These are phyloP conservation scores for Colletotrichum tofieldiae DNA, from an alignment of 2,329 filamentous ascomycete species.

Conservation along the genomic window DNA sequence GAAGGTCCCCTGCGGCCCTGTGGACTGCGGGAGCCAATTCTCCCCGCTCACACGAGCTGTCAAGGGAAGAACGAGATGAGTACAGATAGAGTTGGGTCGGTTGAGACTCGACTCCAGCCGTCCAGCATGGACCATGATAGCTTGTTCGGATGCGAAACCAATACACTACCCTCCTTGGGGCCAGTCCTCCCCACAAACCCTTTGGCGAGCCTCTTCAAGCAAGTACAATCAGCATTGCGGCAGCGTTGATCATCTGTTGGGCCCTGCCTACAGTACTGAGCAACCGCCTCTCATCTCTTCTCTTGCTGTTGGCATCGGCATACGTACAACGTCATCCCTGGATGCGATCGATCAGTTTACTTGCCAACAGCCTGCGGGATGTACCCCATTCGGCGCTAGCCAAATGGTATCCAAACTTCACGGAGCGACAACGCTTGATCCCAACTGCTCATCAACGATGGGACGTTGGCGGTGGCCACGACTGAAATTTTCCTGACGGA, in stretches of 20 bases:
- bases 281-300: background rate
- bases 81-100: constrained; percentile 5
- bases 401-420: background rate
- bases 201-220: background rate
- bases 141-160: background rate
- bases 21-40: background rate
- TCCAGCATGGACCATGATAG: background rate
- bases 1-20: background rate
- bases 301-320: background rate
- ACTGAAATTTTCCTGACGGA: background rate
- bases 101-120: background rate
- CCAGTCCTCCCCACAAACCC: background rate
- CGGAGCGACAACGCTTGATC: background rate
- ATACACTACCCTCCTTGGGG: background rate
- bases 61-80: background rate
- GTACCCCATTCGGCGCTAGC: background rate
- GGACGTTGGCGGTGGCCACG: background rate
- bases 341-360: background rate
- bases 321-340: background rate
- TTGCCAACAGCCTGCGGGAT: background rate
- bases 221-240: background rate
- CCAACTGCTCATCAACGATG: background rate
- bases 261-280: background rate
- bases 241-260: background rate
- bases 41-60: constrained; percentile 6